These are phyloP conservation scores for Saccharomyces hybrid DNA, from an alignment of 1,139 yeast species.

Conservation along the genomic window DNA sequence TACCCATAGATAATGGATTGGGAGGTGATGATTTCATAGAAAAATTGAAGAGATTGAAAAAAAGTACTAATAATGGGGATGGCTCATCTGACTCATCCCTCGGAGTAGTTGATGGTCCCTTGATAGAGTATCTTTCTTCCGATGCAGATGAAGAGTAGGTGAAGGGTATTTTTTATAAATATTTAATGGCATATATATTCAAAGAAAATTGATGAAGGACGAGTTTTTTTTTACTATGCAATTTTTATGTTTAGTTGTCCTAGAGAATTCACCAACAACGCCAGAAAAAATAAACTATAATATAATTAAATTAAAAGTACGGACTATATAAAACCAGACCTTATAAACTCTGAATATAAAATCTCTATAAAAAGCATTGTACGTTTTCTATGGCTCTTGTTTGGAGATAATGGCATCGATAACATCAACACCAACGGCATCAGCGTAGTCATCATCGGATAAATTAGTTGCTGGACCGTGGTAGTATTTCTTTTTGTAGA, in stretches of 20 bases:
- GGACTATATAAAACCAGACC: neutral
- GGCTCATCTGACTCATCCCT: no score
- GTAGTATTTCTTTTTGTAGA: conserved; percentile 42
- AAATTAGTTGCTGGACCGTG: conserved; percentile 41
- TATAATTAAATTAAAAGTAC: neutral
- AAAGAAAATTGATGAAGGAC: no score
- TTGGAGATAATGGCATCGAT: conserved; percentile 25
- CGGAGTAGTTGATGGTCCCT: no score
- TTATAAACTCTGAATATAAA: conserved; percentile 5
- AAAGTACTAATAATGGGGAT: no score
- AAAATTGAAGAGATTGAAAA: neutral
- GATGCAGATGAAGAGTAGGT: no score
- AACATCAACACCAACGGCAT: conserved; percentile 22
- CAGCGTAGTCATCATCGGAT: conserved; percentile 22
- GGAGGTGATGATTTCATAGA: neutral
- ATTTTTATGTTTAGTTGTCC: no score
- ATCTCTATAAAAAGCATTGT: neutral
- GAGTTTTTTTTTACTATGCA: no score
- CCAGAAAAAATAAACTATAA: neutral
- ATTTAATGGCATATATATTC: no score
- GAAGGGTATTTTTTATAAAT: no score
- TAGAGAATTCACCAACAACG: no score
- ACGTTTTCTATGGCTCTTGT: no score
- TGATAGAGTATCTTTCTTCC: no score
- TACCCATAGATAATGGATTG: neutral